phyloP scores from a whole-genome alignment of 2,329 filamentous ascomycete species.

The Akanthomyces muscarius region DNA sequence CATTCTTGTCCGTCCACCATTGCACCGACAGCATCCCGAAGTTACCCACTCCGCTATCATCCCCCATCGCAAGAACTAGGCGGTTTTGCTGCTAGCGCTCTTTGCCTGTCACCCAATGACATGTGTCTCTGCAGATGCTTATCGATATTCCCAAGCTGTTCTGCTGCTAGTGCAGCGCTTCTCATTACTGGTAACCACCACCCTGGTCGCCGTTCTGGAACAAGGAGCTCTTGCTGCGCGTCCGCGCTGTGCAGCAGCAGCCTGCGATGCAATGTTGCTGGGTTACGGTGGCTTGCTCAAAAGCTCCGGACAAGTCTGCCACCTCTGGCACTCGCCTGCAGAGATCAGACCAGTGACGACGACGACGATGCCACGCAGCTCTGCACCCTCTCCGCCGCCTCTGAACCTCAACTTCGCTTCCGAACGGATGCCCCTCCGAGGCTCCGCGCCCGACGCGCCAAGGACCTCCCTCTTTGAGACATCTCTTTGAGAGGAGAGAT shows the following conservation, averaged over 20 bases:
- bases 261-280: background rate
- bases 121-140: slow-evolving; percentile 6
- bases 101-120: background rate
- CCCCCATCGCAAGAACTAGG: background rate
- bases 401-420: background rate
- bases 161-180: background rate
- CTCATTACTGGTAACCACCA: background rate
- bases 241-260: background rate
- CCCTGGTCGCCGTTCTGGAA: background rate
- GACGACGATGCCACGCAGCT: background rate
- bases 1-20: slow-evolving; percentile 3
- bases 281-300: background rate
- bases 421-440: background rate
- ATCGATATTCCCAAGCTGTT: slow-evolving; percentile 9
- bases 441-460: slow-evolving; percentile 2
- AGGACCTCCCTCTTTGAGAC: background rate
- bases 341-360: background rate
- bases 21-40: background rate
- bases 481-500: background rate
- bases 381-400: background rate
- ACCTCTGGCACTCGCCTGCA: background rate
- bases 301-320: background rate
- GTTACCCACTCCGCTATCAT: background rate
- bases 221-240: background rate
- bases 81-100: background rate